Conservation (phyloP, 352 stramenopile species). For the Phytophthora nicotianae region DNA sequence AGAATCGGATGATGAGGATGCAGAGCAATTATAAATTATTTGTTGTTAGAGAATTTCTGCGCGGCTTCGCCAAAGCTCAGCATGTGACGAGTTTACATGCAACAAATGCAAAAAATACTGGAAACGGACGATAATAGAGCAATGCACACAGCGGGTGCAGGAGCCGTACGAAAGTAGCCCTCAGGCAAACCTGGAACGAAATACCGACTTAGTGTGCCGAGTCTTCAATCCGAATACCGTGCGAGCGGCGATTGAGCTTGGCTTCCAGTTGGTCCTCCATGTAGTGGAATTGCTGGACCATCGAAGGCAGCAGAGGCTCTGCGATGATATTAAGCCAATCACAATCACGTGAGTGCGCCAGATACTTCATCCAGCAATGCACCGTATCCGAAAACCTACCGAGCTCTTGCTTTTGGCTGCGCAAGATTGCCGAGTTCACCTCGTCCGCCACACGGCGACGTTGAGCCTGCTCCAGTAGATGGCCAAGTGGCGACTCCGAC, state of each 20-base stretch:
- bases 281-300: constrained; percentile 79
- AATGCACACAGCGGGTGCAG: not conserved
- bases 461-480: constrained; percentile 66
- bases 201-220: constrained; percentile 26
- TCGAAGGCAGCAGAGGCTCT: constrained; percentile 80
- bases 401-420: constrained; percentile 76
- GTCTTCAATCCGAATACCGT: constrained; percentile 56
- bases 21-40: constrained; percentile 52
- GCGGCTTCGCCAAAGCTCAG: constrained; percentile 2
- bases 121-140: constrained; percentile 11
- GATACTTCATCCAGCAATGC: not conserved
- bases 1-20: constrained; percentile 14
- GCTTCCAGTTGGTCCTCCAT: constrained; percentile 75
- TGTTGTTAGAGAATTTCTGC: constrained; percentile 29
- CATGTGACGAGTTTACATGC: constrained; percentile 14
- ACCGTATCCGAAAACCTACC: constrained; percentile 36
- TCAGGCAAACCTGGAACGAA: constrained; percentile 8
- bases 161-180: not conserved
- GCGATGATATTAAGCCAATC: not conserved
- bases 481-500: constrained; percentile 53
- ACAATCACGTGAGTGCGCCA: constrained; percentile 10
- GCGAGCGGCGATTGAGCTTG: constrained; percentile 61
- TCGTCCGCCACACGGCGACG: constrained; percentile 70
- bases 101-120: constrained; percentile 32
- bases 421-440: constrained; percentile 77